Conservation (phyloP, 1,284 basidiomycete genomes). For the Sporisorium graminicola region DNA sequence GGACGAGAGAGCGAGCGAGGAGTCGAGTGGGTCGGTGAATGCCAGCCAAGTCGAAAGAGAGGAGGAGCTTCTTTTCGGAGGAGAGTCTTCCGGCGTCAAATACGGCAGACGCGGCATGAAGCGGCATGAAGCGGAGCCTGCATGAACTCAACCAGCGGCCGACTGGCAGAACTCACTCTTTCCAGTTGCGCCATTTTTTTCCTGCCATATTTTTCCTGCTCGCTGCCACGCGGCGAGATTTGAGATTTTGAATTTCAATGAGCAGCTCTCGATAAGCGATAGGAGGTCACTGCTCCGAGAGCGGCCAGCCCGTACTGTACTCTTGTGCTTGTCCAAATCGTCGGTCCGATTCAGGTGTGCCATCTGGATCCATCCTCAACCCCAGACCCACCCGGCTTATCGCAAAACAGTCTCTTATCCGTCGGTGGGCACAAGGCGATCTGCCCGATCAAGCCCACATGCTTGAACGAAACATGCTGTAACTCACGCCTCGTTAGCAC, state of each 20-base stretch:
- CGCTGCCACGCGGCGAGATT: too few species aligned
- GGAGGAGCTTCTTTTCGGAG: slow-evolving; percentile 2
- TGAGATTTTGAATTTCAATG: too few species aligned
- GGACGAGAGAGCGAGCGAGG: not conserved
- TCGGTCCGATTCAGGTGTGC: too few species aligned
- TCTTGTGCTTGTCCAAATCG: not conserved
- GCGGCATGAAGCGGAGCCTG: slow-evolving; percentile 7
- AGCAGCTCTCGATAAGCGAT: not conserved
- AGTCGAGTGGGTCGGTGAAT: not conserved
- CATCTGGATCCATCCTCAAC: not conserved
- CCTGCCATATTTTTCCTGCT: not conserved
- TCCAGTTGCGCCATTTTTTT: too few species aligned
- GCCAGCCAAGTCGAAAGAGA: not conserved
- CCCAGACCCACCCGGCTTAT: not conserved
- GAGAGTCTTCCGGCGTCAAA: slow-evolving; percentile 28
- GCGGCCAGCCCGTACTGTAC: too few species aligned
- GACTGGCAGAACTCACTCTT: not conserved
- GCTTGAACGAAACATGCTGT: not conserved
- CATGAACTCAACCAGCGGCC: not conserved
- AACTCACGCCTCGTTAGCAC: not conserved
- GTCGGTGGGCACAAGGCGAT: not conserved
- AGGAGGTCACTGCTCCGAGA: not conserved
- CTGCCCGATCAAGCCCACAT: not conserved
- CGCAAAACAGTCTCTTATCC: not conserved
- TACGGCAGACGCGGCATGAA: slow-evolving; percentile 12